Evolutionary conservation across 2,329 filamentous ascomycete genomes (phyloP), one percentile per base, ranked within the genome.

Genomic region (Venturia aucupariae): DNA sequence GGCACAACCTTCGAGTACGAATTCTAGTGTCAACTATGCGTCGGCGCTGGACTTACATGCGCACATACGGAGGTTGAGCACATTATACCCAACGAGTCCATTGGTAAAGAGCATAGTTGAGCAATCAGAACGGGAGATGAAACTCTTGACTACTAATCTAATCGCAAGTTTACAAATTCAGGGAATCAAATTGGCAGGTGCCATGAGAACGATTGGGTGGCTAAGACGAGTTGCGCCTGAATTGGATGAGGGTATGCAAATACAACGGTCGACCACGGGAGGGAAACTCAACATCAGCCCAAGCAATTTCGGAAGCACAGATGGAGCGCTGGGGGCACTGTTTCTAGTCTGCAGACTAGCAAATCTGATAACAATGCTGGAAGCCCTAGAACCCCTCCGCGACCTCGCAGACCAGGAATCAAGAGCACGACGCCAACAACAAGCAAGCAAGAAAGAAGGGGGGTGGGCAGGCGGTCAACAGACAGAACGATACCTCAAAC

Each of bases 161-260:
- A 88, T 99, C 65, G 79, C 82, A 11, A 87, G 88, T 11, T 82
- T 99, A 32, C 89, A 91, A 68, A 82, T 84, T 0, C 90, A 90
- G 2, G 85, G 85, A 24, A 82, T 99, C 61, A 96, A 97, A 75
- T 83, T 99, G 4, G 92, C 94, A 30, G 88, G 89, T 15, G 92
- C 92, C 0, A 89, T 99, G 78, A 86, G 95, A 62, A 96, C 91
- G 1, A 87, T 97, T 60, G 90, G 92, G 66, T 97, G 92, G 90
- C 81, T 99, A 55, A 87, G 93, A 54, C 85, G 94, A 39, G 88
- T 97, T 4, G 84, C 93, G 0, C 91, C 92, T 0, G 92, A 96
- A 67, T 77, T 96, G 24, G 86, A 88, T 67, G 76, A 76, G 59
- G 69, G 71, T 65, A 71, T 70, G 63, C 71, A 73, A 27, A 68